Evolutionary conservation across 345 rosid species (phyloP), one percentile per base, ranked within the genome.

Genomic region (Citrus australasica): DNA sequence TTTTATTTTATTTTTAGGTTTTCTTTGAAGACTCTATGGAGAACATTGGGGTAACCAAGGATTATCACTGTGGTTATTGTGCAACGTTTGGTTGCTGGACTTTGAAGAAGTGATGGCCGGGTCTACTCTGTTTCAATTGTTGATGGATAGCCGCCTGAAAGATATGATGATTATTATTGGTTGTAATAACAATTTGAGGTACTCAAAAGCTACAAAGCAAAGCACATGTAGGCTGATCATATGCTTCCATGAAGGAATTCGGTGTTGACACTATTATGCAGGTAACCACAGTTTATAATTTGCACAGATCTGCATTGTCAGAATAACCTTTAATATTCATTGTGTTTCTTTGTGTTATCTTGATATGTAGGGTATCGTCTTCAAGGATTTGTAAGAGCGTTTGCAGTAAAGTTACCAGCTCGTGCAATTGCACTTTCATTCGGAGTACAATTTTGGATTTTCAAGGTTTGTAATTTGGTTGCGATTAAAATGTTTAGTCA

Each of bases 101-200:
- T 6, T 37, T 37, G 38, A 37, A 37, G 38, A 83, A 88, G 89
- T 63, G 95, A 92, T 86, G 94, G 87, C 67, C 86, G 98, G 42
- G 97, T 94, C 28, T 94, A 98, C 83, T 96, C 99, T 62, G 98
- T 96, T 69, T 96, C 99, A 22, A 94, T 96, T 35, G 99, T 89
- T 93, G 99, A 96, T n/a, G 98, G 93, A 67, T 65, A 94, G 75
- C 93, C 94, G 19, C 94, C 97, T 0, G 85, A 78, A 1, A 90
- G 76, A 79, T 6, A 37, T 37, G 38, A 37, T 37, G 38, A 37
- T 37, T 37, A 6, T 37, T 37, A 37, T 37, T 40, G 46, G 37
- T 58, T 42, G 9, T 55, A 25, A 28, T 78, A 53, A 69, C 13
- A 22, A 61, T 76, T 10, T 75, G 37, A 9, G 55, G n/a, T 51